A percentile compares a stretch with the other conserved stretches of the same genome.
phyloP scores from a whole-genome alignment of 805 yeast species.

The Cyberlindnera euphorbiae region DNA sequence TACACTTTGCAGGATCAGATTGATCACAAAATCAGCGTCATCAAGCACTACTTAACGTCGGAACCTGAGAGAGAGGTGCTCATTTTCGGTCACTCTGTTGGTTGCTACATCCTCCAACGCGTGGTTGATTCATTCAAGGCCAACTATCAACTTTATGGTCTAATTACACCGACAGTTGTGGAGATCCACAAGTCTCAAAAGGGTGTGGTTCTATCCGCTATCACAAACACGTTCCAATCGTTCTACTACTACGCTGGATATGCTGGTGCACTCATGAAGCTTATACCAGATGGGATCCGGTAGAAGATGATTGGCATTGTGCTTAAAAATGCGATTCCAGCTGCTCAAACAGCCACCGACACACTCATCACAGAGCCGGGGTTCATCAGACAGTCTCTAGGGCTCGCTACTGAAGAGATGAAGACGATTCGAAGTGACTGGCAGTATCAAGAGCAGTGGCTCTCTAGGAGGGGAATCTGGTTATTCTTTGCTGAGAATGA shows the following conservation, averaged over 20 bases:
- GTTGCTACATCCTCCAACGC: conserved; percentile 59
- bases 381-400: conserved; percentile 50
- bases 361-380: conserved; percentile 37
- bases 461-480: conserved; percentile 39
- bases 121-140: conserved; percentile 30
- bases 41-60: conserved; percentile 31
- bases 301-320: conserved; percentile 3
- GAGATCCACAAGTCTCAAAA: conserved; percentile 48
- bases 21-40: conserved; percentile 49
- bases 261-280: conserved; percentile 22
- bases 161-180: conserved; percentile 65
- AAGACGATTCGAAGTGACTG: conserved; percentile 42
- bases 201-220: conserved; percentile 31
- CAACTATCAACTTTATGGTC: conserved; percentile 44
- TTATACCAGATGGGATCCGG: conserved; percentile 23
- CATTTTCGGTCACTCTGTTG: conserved; percentile 68
- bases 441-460: conserved; percentile 46
- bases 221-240: conserved; percentile 22
- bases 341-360: conserved; percentile 32
- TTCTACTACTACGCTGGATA: conserved; percentile 30
- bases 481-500: conserved; percentile 53
- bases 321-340: conserved; percentile 10
- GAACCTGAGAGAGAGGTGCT: conserved; percentile 32
- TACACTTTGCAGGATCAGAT: conserved; percentile 51
- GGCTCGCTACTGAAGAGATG: conserved; percentile 60